Percentiles rank a stretch among this genome's conserved stretches.
Conservation (phyloP, 495 filamentous ascomycete species). For the Trichocladium uniseriatum region DNA sequence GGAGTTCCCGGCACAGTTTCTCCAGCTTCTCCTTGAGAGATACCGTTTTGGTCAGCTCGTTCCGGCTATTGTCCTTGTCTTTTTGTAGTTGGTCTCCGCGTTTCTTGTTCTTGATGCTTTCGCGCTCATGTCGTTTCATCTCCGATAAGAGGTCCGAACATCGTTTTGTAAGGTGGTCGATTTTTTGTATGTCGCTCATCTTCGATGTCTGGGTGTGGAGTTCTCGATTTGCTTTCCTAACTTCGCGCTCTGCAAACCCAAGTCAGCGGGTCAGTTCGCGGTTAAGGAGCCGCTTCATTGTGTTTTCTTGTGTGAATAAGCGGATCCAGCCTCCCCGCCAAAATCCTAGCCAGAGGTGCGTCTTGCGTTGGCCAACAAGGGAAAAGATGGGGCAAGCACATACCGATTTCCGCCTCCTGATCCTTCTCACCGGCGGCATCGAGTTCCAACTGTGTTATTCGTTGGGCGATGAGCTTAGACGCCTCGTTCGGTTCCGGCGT, state of each 20-base stretch:
- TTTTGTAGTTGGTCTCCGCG: conserved; percentile 90
- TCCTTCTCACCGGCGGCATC: conserved; percentile 91
- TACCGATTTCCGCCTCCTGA: conserved; percentile 93
- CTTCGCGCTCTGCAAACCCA: conserved; percentile 45
- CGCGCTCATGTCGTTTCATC: conserved; percentile 90
- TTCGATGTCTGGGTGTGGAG: conserved; percentile 70
- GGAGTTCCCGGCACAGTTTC: conserved; percentile 84
- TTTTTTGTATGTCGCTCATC: conserved; percentile 61
- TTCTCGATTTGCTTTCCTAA: conserved; percentile 89
- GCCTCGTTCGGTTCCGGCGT: conserved; percentile 71
- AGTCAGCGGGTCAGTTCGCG: not conserved
- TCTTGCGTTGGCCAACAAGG: not conserved
- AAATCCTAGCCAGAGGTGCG: too few species aligned
- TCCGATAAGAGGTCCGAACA: conserved; percentile 84
- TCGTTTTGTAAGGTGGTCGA: conserved; percentile 81
- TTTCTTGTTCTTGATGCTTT: conserved; percentile 92
- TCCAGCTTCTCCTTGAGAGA: conserved; percentile 89
- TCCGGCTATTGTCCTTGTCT: conserved; percentile 81
- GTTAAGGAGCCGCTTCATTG: not conserved
- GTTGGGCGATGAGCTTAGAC: conserved; percentile 79
- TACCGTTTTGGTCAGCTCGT: conserved; percentile 78
- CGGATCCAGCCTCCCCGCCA: too few species aligned
- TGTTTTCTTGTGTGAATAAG: too few species aligned
- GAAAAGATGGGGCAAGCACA: conserved; percentile 32
- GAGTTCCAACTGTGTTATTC: conserved; percentile 90